Evolutionary conservation across 176 grass and related monocot genomes (phyloP).

Genomic region (Lolium perenne): DNA sequence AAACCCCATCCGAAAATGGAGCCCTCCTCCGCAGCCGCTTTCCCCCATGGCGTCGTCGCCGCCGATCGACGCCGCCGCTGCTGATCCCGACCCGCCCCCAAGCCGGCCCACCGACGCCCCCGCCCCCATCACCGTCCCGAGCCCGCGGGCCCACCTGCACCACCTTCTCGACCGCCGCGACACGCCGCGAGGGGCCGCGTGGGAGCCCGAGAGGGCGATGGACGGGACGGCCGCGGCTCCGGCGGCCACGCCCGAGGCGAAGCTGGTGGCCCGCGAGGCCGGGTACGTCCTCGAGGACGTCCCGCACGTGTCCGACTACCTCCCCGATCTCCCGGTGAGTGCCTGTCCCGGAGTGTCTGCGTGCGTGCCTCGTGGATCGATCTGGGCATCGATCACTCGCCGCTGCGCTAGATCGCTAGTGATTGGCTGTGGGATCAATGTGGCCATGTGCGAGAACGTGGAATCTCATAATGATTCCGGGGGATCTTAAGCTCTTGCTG

Average conservation of each 20-base stretch:
- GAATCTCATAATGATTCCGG: constrained; percentile 32
- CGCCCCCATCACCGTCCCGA: constrained; percentile 33
- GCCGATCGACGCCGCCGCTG: background rate
- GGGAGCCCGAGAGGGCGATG: constrained; percentile 33
- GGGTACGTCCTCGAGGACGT: constrained; percentile 96
- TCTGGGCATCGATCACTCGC: background rate
- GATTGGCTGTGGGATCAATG: background rate
- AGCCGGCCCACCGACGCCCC: background rate
- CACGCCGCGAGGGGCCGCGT: constrained; percentile 25
- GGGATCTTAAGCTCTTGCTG: constrained; percentile 18
- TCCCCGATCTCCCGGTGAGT: constrained; percentile 78
- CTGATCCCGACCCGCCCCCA: constrained; percentile 6
- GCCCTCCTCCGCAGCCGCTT: background rate
- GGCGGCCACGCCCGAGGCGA: constrained; percentile 40
- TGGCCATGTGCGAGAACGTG: background rate
- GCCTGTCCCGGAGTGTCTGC: background rate
- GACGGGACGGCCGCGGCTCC: background rate
- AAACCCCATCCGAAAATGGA: constrained; percentile 30
- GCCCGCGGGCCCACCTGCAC: background rate
- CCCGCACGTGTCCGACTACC: constrained; percentile 84
- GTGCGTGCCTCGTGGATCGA: background rate
- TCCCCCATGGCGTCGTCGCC: constrained; percentile 35
- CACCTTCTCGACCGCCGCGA: constrained; percentile 50
- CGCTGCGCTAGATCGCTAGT: background rate
- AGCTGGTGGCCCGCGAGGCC: constrained; percentile 53